phyloP scores from a whole-genome alignment of 1,139 yeast species.

The Kazachstania sp. region DNA sequence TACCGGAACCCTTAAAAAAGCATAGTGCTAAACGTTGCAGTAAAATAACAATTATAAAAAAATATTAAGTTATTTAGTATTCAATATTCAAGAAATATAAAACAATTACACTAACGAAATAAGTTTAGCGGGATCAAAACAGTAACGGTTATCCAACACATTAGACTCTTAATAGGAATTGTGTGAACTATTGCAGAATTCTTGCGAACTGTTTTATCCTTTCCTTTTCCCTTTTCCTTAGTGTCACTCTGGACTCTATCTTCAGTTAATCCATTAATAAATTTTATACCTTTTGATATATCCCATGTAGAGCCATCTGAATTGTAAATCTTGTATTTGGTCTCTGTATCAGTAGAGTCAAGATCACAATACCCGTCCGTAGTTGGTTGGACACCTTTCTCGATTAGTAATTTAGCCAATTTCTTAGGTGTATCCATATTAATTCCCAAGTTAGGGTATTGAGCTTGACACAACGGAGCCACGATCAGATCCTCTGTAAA shows the following conservation, averaged over 20 bases:
- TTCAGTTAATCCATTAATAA: not conserved
- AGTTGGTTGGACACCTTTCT: slow-evolving; percentile 39
- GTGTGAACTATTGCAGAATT: not conserved
- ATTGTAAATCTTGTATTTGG: slow-evolving; percentile 15
- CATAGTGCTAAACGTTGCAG: too few relatives aligned
- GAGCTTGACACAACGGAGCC: slow-evolving; percentile 33
- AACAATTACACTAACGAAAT: not conserved
- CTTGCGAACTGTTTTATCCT: not conserved
- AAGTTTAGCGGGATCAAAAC: not conserved
- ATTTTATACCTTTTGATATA: not conserved
- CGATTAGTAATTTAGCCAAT: slow-evolving; percentile 40
- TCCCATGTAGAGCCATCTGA: slow-evolving; percentile 10
- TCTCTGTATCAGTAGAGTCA: slow-evolving; percentile 24
- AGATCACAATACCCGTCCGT: slow-evolving; percentile 44
- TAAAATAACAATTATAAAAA: too few relatives aligned
- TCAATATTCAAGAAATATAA: too few relatives aligned
- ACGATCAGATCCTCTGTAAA: not conserved
- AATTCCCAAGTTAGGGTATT: slow-evolving; percentile 40
- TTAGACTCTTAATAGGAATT: not conserved
- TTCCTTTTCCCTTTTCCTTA: not conserved
- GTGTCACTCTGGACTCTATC: not conserved
- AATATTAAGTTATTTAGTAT: too few relatives aligned
- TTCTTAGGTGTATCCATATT: slow-evolving; percentile 44
- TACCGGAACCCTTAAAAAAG: too few relatives aligned
- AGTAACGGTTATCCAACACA: too few relatives aligned